Evolutionary conservation across 805 yeast species (phyloP).

Genomic region (Saturnispora gosingensis): DNA sequence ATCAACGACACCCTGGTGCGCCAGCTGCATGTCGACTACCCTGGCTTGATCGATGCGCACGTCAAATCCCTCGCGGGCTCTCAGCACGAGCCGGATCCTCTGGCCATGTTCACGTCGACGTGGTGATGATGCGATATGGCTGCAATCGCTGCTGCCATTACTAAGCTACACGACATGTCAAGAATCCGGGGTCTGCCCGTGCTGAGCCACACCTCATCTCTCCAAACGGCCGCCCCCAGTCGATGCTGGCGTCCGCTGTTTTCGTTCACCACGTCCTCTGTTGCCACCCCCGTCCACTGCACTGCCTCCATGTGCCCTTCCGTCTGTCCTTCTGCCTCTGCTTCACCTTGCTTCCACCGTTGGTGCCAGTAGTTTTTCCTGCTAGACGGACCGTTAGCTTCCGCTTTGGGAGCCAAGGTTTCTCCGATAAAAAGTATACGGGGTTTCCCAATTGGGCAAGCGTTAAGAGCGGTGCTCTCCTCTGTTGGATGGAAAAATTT

Average conservation of each 20-base stretch:
- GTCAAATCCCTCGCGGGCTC: not conserved
- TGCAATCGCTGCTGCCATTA: not conserved
- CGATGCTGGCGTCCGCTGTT: too few relatives aligned
- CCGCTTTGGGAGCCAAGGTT: not conserved
- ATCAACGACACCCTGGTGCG: conserved; percentile 3
- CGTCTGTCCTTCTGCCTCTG: too few relatives aligned
- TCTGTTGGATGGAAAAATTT: not conserved
- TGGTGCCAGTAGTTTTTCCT: not conserved
- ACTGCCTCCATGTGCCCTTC: too few relatives aligned
- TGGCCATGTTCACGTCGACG: conserved; percentile 6
- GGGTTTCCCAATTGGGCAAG: not conserved
- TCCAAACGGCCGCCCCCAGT: not conserved
- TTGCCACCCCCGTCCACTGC: not conserved
- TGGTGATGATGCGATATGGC: not conserved
- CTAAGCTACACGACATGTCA: not conserved
- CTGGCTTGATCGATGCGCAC: conserved; percentile 34
- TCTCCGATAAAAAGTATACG: not conserved
- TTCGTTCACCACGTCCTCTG: too few relatives aligned
- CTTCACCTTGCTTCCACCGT: too few relatives aligned
- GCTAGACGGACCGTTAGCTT: not conserved
- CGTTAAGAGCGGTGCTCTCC: not conserved
- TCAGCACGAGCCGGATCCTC: not conserved
- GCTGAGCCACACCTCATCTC: not conserved
- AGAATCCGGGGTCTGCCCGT: not conserved
- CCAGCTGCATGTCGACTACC: conserved; percentile 24